These are phyloP conservation scores for Boletales sp. DNA, from an alignment of 768 basidiomycete genomes.

Conservation along the genomic window DNA sequence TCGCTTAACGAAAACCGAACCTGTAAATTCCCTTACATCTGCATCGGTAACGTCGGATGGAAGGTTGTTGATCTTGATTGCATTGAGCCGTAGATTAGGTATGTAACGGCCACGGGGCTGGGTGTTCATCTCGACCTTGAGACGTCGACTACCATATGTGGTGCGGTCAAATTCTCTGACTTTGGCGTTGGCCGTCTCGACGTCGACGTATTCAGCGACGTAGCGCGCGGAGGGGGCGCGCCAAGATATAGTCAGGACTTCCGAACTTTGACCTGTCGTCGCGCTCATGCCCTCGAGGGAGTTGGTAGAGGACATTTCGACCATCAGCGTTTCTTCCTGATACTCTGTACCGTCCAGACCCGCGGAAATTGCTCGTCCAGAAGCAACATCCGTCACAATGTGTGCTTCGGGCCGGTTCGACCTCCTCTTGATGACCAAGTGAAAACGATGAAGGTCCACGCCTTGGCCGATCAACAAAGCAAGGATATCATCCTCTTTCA, in stretches of 20 bases:
- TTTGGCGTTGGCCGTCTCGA: conserved; percentile 25
- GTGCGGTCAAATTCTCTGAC: conserved; percentile 35
- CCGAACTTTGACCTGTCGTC: conserved; percentile 27
- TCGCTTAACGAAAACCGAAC: conserved; percentile 23
- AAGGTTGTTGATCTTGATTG: conserved; percentile 45
- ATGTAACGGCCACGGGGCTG: conserved; percentile 32
- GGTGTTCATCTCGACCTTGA: conserved; percentile 45
- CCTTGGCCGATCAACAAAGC: conserved; percentile 44
- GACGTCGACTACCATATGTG: conserved; percentile 37
- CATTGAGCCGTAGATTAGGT: conserved; percentile 24
- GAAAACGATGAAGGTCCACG: conserved; percentile 31
- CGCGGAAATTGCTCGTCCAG: conserved; percentile 38
- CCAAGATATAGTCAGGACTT: conserved; percentile 52
- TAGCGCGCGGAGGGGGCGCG: conserved; percentile 43
- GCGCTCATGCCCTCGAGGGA: conserved; percentile 42
- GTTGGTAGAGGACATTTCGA: conserved; percentile 41
- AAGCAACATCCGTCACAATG: conserved; percentile 40
- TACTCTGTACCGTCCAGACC: conserved; percentile 51
- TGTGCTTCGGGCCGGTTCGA: conserved; percentile 35
- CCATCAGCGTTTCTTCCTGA: conserved; percentile 37
- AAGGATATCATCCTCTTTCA: conserved; percentile 37
- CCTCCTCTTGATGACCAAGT: conserved; percentile 31
- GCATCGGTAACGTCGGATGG: conserved; percentile 24
- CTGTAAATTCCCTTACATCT: conserved; percentile 31
- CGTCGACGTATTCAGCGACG: conserved; percentile 40